A percentile compares a stretch with the other conserved stretches of the same genome.
Evolutionary conservation across 148 eudicot genomes (phyloP).

Genomic region (Polygonum maritimum): DNA sequence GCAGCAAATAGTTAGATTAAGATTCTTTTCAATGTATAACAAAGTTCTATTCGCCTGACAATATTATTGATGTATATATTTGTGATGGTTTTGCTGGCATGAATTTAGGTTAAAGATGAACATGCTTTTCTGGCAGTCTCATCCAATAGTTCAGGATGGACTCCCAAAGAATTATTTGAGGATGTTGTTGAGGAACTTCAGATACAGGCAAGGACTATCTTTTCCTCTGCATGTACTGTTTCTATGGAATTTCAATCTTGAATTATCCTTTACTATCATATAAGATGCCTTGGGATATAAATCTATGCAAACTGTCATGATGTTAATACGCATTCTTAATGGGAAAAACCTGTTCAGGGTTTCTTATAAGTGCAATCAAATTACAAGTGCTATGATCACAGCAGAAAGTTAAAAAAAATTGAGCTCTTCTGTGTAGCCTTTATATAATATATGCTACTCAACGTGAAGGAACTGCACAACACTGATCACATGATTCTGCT

Average conservation of each 20-base stretch:
- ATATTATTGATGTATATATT: not conserved
- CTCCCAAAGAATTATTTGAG: conserved; percentile 87
- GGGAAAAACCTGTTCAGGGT: not conserved
- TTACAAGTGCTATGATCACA: not conserved
- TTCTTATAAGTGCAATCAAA: not conserved
- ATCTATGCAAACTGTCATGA: not conserved
- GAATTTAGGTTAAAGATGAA: conserved; percentile 66
- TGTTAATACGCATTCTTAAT: not conserved
- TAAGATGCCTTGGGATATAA: not conserved
- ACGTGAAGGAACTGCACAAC: not conserved
- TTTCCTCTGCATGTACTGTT: not conserved
- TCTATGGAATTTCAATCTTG: not conserved
- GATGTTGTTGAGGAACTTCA: conserved; percentile 88
- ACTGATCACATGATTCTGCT: not conserved
- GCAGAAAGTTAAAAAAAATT: not conserved
- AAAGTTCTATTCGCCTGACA: not conserved
- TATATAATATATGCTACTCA: not conserved
- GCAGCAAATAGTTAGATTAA: not conserved
- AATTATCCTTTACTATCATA: not conserved
- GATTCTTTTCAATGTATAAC: not conserved
- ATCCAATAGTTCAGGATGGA: conserved; percentile 77
- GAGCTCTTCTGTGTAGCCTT: not conserved
- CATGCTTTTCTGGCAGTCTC: conserved; percentile 81
- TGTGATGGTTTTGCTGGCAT: conserved; percentile 11
- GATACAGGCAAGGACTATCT: conserved; percentile 45